These are phyloP conservation scores for Gomphus bonarii DNA, from an alignment of 1,284 basidiomycete species.

Conservation along the genomic window DNA sequence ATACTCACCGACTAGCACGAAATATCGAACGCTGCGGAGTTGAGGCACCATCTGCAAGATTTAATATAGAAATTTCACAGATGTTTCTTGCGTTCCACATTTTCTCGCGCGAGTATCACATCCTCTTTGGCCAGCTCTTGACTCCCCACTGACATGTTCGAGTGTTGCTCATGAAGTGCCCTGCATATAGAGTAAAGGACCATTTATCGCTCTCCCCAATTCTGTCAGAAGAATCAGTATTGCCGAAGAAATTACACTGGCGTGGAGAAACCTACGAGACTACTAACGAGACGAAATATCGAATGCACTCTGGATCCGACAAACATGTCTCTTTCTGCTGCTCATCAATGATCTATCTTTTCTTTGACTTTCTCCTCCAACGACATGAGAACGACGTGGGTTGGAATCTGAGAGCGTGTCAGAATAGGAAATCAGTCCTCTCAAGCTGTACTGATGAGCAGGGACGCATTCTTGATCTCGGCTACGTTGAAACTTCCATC, in stretches of 20 bases:
- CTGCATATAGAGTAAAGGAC: constrained; percentile 63
- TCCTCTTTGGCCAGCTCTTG: constrained; percentile 56
- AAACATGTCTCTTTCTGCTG: constrained; percentile 81
- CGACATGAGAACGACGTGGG: constrained; percentile 4
- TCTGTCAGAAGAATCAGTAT: constrained; percentile 74
- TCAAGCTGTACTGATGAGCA: constrained; percentile 85
- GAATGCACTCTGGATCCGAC: constrained; percentile 44
- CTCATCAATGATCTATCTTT: constrained; percentile 70
- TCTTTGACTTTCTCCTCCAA: constrained; percentile 77
- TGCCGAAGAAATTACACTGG: constrained; percentile 71
- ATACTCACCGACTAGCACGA: too few species aligned
- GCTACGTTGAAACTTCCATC: constrained; percentile 68
- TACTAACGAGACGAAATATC: not conserved
- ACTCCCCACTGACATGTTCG: constrained; percentile 79
- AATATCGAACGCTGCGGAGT: not conserved
- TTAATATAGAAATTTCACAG: constrained; percentile 88
- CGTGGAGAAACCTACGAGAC: constrained; percentile 3
- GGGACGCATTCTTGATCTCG: constrained; percentile 72
- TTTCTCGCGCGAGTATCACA: constrained; percentile 53
- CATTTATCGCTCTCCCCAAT: constrained; percentile 72
- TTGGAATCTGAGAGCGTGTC: not conserved
- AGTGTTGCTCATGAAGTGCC: constrained; percentile 69
- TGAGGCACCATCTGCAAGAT: constrained; percentile 56
- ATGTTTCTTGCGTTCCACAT: constrained; percentile 90
- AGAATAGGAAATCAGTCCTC: constrained; percentile 41